Conservation (phyloP, 495 filamentous ascomycete genomes). For the Hypomontagnella monticulosa region DNA sequence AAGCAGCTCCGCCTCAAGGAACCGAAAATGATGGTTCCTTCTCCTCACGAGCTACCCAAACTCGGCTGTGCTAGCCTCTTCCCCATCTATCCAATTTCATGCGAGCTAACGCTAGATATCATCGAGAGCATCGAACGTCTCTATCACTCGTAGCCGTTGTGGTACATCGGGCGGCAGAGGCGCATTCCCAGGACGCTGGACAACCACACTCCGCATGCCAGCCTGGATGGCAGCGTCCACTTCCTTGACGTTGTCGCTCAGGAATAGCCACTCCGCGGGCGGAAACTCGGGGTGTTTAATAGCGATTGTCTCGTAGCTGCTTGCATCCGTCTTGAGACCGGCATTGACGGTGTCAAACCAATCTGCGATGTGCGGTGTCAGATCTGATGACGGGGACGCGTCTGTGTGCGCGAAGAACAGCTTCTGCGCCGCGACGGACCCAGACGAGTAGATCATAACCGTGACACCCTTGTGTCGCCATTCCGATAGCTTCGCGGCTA, state of each 20-base stretch:
- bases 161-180: slow-evolving; percentile 58
- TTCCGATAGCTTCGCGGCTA: slow-evolving; percentile 61
- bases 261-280: slow-evolving; percentile 65
- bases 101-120: slow-evolving; percentile 17
- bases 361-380: slow-evolving; percentile 62
- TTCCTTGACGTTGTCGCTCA: slow-evolving; percentile 77
- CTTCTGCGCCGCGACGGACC: slow-evolving; percentile 76
- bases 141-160: slow-evolving; percentile 53
- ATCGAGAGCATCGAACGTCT: slow-evolving; percentile 56
- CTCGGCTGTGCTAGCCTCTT: background rate
- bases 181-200: slow-evolving; percentile 72
- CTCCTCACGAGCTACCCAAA: slow-evolving; percentile 1
- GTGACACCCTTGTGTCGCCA: slow-evolving; percentile 60
- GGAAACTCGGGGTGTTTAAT: slow-evolving; percentile 52
- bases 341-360: slow-evolving; percentile 80
- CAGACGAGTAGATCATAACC: slow-evolving; percentile 76
- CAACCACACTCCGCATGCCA: slow-evolving; percentile 68
- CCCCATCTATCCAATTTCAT: slow-evolving; percentile 15
- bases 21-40: slow-evolving; percentile 4
- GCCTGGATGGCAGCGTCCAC: slow-evolving; percentile 70
- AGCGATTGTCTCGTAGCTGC: slow-evolving; percentile 69
- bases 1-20: slow-evolving; percentile 14
- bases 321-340: slow-evolving; percentile 69
- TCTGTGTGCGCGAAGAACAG: slow-evolving; percentile 75
- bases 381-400: slow-evolving; percentile 60